These are phyloP conservation scores for Neurospora sp. DNA, from an alignment of 495 filamentous ascomycete genomes.

Conservation along the genomic window DNA sequence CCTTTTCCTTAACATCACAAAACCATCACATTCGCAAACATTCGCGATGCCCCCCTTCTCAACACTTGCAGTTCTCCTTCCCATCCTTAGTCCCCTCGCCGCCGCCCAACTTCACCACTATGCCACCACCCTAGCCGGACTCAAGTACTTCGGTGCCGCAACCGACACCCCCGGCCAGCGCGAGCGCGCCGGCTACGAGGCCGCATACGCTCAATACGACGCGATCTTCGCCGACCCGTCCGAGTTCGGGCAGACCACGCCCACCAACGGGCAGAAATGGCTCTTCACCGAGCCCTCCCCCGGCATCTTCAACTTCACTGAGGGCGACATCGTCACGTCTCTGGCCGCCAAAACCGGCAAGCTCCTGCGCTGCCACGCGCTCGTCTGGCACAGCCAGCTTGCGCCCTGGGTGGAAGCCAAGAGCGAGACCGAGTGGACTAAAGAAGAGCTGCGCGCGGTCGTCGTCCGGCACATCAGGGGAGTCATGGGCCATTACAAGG, in stretches of 20 bases:
- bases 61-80: constrained; percentile 7
- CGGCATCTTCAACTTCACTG: constrained; percentile 42
- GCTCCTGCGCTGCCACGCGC: constrained; percentile 45
- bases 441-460: constrained; percentile 37
- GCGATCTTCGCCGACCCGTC: constrained; percentile 31
- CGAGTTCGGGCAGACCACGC: constrained; percentile 44
- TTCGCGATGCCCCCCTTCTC: constrained; percentile 2
- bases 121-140: constrained; percentile 31
- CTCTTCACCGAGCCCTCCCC: constrained; percentile 37
- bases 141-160: constrained; percentile 40
- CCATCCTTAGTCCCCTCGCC: constrained; percentile 2
- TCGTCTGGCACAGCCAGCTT: constrained; percentile 53
- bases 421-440: constrained; percentile 48
- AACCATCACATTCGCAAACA: background rate
- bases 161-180: constrained; percentile 34
- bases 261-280: constrained; percentile 46
- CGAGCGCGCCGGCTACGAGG: constrained; percentile 21
- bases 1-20: background rate
- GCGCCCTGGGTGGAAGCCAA: constrained; percentile 44
- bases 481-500: constrained; percentile 45
- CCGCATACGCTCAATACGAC: constrained; percentile 19
- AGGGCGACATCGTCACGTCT: constrained; percentile 39
- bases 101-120: constrained; percentile 29
- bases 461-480: constrained; percentile 44
- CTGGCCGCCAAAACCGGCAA: constrained; percentile 38